Base-by-base conservation (phyloP, 2,329 filamentous ascomycete genomes). In the Fusarium oxysporum region DNA sequence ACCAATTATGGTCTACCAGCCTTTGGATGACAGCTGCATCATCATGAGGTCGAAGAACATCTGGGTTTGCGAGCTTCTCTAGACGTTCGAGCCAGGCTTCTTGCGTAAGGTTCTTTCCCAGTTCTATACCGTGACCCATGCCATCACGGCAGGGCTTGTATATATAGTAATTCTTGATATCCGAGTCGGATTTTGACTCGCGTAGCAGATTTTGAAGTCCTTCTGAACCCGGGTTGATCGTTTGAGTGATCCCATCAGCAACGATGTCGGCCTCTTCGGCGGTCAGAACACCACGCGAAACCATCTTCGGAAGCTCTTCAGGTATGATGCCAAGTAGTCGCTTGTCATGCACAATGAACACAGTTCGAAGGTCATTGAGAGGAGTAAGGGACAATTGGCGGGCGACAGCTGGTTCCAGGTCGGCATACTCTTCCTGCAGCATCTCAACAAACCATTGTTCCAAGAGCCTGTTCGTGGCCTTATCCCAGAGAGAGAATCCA, bases 331-430 rank as follows among this genome's bases (percentile, higher is more conserved):
- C 70, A 0, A 72, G 40, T 2, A 72, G 59, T 21, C 70, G 33
- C 23, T 72, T 72, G 16, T 72, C 70, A 12, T 72, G 70, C 16
- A 72, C 70, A 9, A 72, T 63, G 9, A 72, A 72, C 4, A 72
- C 53, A 23, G 70, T 72, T 7, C 70, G 68, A 4, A 57, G 63
- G 14, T 72, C 70, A 19, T 72, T 72, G 13, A 65, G 59, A 12
- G 70, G 64, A 4, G 70, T 55, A 0, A 68, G 21, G 7, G 70
- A 43, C 3, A 72, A 11, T 12, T 72, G 68, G 13, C 40, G 70
- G 21, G 45, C 45, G 6, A 72, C 68, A 6, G 59, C 43, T 5
- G 55, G 55, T 17, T 69, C 64, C 12, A 72, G 23, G 1, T 4
- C n/a, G 13, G 51, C 51, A 38, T 68, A 72, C 14, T 72, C 70